Evolutionary conservation across 345 rosid species (phyloP), one percentile per base, ranked within the genome.

Genomic region (Garcia nutans): DNA sequence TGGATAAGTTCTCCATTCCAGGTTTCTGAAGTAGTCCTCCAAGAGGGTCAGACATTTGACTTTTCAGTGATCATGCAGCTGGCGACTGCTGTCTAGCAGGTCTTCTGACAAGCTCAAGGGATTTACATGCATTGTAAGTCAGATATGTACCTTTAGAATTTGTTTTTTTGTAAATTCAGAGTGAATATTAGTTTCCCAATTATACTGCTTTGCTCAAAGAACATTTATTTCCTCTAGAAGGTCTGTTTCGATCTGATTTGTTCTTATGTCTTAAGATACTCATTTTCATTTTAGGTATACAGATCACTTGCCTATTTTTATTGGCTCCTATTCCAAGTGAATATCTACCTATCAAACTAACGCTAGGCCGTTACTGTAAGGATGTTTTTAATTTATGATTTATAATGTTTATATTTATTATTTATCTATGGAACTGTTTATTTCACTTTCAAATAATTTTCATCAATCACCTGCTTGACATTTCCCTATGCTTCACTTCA

Each of bases 251-350:
- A 12, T 69, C 47, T 55, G 54, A 20, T 37, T 66, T 6, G 68
- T 71, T 58, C 50, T 68, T 47, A 44, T 23, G 6, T 57, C 70
- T 77, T 77, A 50, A 49, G 79, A 68, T 47, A 47, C 47, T 71
- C 47, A 28, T 77, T 45, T 80, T 78, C 59, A 54, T 84, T 88
- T 76, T 86, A 95, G 99, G 97, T 95, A 73, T 90, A 88, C 86
- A 93, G 92, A 83, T 88, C 97, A 65, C 90, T 93, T 72, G 94
- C 99, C 42, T 94, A 95, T 70, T 92, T 92, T 91, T 82, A 83
- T 92, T 81, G 99, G 97, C 81, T 95, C 99, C 74, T 95, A 89
- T 85, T 92, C 99, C 71, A 92, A 88, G 86, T 95, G 90, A 94
- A 87, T 95, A 76, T 85, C 94, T 82, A 73, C 87, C 77, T 85